Evolutionary conservation across 768 basidiomycete species (phyloP).

Genomic region (Boletus edulis): DNA sequence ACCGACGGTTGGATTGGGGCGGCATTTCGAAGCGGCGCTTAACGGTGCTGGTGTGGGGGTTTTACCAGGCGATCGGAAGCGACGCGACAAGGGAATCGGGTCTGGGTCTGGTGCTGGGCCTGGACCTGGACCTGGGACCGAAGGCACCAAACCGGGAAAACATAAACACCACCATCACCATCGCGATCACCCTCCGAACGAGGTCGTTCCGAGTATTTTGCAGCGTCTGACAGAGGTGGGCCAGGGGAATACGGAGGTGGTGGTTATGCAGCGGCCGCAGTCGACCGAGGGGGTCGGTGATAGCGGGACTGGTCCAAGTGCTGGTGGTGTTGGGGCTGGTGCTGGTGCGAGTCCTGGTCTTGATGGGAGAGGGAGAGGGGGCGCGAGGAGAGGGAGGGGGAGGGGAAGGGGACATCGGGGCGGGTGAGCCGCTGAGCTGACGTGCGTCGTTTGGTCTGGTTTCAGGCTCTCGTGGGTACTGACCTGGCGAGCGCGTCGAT

Average conservation of each 20-base stretch:
- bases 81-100: constrained; percentile 29
- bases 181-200: constrained; percentile 2
- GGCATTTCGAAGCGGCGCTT: constrained; percentile 73
- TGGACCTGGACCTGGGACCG: not conserved
- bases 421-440: constrained; percentile 6
- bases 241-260: constrained; percentile 1
- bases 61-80: constrained; percentile 32
- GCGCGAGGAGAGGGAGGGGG: constrained; percentile 29
- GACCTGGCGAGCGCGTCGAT: too few relatives aligned
- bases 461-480: too few relatives aligned
- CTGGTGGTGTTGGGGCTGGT: not conserved
- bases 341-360: not conserved
- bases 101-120: not conserved
- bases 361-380: constrained; percentile 14
- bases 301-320: not conserved
- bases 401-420: constrained; percentile 32
- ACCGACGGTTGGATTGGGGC: constrained; percentile 59
- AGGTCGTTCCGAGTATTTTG: constrained; percentile 20
- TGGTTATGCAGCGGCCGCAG: constrained; percentile 10
- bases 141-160: constrained; percentile 7
- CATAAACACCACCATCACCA: constrained; percentile 18
- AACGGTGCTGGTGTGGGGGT: constrained; percentile 55
- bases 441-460: not conserved
- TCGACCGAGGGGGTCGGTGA: constrained; percentile 8
- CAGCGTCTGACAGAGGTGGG: constrained; percentile 22